Evolutionary conservation across 495 filamentous ascomycete species (phyloP), one percentile per base, ranked within the genome.

Genomic region (Penicillium arizonense): DNA sequence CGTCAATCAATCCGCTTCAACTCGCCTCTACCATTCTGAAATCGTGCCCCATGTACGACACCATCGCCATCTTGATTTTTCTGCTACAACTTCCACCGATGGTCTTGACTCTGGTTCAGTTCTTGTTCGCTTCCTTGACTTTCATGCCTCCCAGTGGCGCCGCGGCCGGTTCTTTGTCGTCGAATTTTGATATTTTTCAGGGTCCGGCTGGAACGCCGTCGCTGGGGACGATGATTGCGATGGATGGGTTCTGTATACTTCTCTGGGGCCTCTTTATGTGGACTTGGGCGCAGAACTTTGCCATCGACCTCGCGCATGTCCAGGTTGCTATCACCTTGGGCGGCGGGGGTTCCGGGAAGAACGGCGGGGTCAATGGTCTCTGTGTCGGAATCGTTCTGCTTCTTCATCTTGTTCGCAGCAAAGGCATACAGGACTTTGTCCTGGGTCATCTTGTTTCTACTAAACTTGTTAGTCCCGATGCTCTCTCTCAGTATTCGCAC

Each of bases 51-150:
- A 84, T 96, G 57, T 86, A 89, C 70, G 94, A 99, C 76, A 96
- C 94, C 50, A 89, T 99, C 71, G 92, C 94, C 63, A 96, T 99
- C 66, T 80, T 99, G 67, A 97, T 99, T 69, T 87, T 99, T 67
- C 83, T 99, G 50, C 85, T 99, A 63, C 94, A 96, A 68, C 83
- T 96, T n/a, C 92, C 95, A 23, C 89, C 93, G 21, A 89, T 91
- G 59, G 83, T 96, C 49, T 80, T 97, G 53, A 91, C 91, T 47
- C 76, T 90, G 65, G 89, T 96, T 65, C 95, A 99, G 65, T 86
- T 91, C 63, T 81, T 97, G 55, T 99, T 96, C 76, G 91, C 95
- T 43, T 80, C 89, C 45, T 78, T 97, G 58, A 97, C 94, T 26
- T 97, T 96, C 67, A 91, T 96, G 57, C 88, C 91, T 26, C 89